Base-by-base conservation (phyloP, 139 green algal species). In the Mychonastes homosphaera region DNA sequence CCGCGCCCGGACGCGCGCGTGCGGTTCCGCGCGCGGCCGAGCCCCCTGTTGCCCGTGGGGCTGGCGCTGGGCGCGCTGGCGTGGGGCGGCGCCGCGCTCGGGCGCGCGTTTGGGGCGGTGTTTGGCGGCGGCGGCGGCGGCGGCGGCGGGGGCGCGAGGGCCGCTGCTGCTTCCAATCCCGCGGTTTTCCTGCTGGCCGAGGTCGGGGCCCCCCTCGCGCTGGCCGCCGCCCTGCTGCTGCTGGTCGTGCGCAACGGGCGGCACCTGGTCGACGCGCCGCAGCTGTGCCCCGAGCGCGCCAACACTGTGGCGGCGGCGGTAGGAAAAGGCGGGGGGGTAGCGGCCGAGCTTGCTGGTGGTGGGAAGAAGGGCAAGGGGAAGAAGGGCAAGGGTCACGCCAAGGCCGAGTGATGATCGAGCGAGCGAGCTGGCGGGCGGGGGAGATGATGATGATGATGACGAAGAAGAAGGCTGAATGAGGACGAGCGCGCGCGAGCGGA, bases 281-380 rank as follows among this genome's bases (percentile, higher is more conserved):
- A 80, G 72, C 79, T 92, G 40, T 78, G 77, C 41, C 80, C 79
- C 1, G 64, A 84, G 24, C 65, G 84, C 47, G 70, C 78, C 8
- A 48, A 68, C 55, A 82, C 74, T 18, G 74, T 78, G 33, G 41
- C 28, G 4, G 53, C 75, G 40, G 67, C 71, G 6, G 41, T 32
- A 56, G 49, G n/a, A n/a, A n/a, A n/a, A n/a, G n/a, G n/a, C n/a
- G n/a, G n/a, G n/a, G n/a, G n/a, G n/a, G n/a, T n/a, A n/a, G n/a
- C n/a, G n/a, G n/a, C n/a, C n/a, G n/a, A n/a, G n/a, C n/a, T n/a
- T n/a, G n/a, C n/a, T n/a, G n/a, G n/a, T n/a, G n/a, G n/a, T n/a
- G n/a, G n/a, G n/a, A n/a, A n/a, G n/a, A n/a, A n/a, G n/a, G n/a
- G n/a, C n/a, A n/a, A n/a, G n/a, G n/a, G n/a, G n/a, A n/a, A n/a